A percentile compares a stretch with the other conserved stretches of the same genome.
phyloP scores from a whole-genome alignment of 805 yeast genomes.

The Nakazawaea ambrosiae region DNA sequence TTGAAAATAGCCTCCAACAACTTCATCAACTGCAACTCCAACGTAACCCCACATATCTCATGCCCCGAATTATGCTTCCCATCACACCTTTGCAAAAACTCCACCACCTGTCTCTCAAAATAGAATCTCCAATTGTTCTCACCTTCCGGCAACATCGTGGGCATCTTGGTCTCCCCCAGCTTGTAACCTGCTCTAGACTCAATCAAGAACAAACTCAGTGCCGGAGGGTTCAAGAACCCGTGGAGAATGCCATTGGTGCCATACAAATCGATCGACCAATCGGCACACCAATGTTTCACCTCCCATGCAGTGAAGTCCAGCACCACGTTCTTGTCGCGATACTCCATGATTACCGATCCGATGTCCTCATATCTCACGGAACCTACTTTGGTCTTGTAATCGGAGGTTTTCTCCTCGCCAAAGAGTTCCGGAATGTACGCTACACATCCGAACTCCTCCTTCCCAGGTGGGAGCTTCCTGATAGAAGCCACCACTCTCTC shows the following conservation, averaged over 20 bases:
- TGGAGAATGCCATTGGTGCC: slow-evolving; percentile 8
- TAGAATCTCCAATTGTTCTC: slow-evolving; percentile 3
- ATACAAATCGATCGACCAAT: slow-evolving; percentile 9
- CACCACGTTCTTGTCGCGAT: slow-evolving; percentile 6
- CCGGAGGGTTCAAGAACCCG: slow-evolving; percentile 5
- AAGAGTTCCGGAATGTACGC: slow-evolving; percentile 3
- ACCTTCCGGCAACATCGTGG: slow-evolving; percentile 1
- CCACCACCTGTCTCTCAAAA: slow-evolving; percentile 3
- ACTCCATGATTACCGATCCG: slow-evolving; percentile 10
- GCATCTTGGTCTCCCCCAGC: background rate
- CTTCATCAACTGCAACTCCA: slow-evolving; percentile 7
- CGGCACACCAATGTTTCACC: slow-evolving; percentile 8
- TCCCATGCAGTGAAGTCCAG: slow-evolving; percentile 10
- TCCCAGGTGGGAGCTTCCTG: slow-evolving; percentile 4
- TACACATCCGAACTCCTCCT: slow-evolving; percentile 4
- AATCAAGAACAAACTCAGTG: background rate
- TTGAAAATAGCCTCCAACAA: slow-evolving; percentile 5
- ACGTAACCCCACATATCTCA: slow-evolving; percentile 4
- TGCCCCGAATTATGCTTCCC: background rate
- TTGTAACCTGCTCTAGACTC: background rate
- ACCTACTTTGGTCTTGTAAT: slow-evolving; percentile 4
- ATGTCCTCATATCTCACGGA: slow-evolving; percentile 7
- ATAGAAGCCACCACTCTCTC: slow-evolving; percentile 6
- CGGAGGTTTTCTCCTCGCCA: background rate
- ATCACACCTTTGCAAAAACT: slow-evolving; percentile 6